These are phyloP conservation scores for Phaseolus coccineus DNA, from an alignment of 331 rosid genomes.

Conservation along the genomic window DNA sequence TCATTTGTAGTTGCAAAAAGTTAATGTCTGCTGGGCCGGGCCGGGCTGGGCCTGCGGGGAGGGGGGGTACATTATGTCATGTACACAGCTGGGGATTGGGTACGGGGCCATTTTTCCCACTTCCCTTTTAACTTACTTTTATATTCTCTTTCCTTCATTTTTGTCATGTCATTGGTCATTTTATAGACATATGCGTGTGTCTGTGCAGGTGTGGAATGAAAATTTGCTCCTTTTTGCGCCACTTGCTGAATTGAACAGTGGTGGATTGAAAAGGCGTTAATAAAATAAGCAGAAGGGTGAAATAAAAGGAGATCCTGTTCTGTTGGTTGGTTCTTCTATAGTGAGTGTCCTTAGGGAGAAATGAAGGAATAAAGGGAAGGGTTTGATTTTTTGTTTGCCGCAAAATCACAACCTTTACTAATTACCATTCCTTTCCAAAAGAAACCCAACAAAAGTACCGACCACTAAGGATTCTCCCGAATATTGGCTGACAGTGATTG, in stretches of 20 bases:
- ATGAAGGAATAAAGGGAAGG: conserved; percentile 28
- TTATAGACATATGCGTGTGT: no score
- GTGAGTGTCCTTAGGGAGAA: conserved; percentile 1
- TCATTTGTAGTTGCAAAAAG: conserved; percentile 76
- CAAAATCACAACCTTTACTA: conserved; percentile 19
- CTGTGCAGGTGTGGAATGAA: neutral
- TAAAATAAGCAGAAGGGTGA: no score
- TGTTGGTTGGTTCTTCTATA: neutral
- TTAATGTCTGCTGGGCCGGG: neutral
- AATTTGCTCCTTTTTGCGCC: neutral
- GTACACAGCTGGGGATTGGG: conserved; percentile 43
- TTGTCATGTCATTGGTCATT: neutral
- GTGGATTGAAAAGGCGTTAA: neutral
- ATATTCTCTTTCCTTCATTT: neutral
- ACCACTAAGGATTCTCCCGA: conserved; percentile 54
- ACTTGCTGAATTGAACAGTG: conserved; percentile 42
- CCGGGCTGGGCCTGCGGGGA: no score
- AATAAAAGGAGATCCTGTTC: conserved; percentile 25
- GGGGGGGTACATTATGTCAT: conserved; percentile 12
- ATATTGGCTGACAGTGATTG: conserved; percentile 63
- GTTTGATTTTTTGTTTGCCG: neutral
- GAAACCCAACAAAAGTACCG: conserved; percentile 49
- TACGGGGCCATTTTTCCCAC: conserved; percentile 55
- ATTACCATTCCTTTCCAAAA: conserved; percentile 58
- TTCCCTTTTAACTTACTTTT: neutral